A percentile compares a stretch with the other conserved stretches of the same genome.
phyloP scores from a whole-genome alignment of 257 asterid genomes.

The Eustoma russellianum region DNA sequence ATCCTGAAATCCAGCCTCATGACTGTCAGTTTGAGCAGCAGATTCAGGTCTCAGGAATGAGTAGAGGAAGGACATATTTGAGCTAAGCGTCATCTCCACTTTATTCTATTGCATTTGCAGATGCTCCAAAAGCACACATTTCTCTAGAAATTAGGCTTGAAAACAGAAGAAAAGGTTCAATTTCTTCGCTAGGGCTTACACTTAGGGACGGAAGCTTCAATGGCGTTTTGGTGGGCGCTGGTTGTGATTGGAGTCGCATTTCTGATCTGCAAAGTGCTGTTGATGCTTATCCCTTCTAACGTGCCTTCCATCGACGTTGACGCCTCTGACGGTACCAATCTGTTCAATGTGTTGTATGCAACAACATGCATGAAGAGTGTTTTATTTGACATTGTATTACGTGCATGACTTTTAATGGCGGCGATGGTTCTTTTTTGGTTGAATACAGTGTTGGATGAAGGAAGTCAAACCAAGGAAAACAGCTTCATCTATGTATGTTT shows the following conservation, averaged over 20 bases:
- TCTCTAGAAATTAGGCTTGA: background rate
- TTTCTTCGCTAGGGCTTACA: constrained; percentile 5
- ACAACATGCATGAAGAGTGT: background rate
- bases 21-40: too few relatives aligned
- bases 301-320: constrained; percentile 93
- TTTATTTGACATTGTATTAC: background rate
- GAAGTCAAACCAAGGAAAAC: constrained; percentile 76
- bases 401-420: background rate
- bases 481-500: constrained; percentile 87
- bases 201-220: constrained; percentile 12
- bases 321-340: constrained; percentile 64
- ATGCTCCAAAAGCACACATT: too few relatives aligned
- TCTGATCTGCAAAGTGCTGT: constrained; percentile 73
- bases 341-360: background rate
- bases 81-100: too few relatives aligned
- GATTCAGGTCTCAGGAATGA: too few relatives aligned
- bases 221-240: constrained; percentile 97
- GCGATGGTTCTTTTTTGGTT: constrained; percentile 11
- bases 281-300: constrained; percentile 83
- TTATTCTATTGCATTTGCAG: too few relatives aligned
- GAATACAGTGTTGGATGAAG: constrained; percentile 75
- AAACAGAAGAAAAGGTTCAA: background rate
- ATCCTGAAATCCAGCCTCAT: too few relatives aligned
- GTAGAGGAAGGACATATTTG: too few relatives aligned
- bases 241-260: constrained; percentile 58